A percentile compares a stretch with the other conserved stretches of the same genome.
phyloP scores from a whole-genome alignment of 768 basidiomycete species.

The Postia placenta region DNA sequence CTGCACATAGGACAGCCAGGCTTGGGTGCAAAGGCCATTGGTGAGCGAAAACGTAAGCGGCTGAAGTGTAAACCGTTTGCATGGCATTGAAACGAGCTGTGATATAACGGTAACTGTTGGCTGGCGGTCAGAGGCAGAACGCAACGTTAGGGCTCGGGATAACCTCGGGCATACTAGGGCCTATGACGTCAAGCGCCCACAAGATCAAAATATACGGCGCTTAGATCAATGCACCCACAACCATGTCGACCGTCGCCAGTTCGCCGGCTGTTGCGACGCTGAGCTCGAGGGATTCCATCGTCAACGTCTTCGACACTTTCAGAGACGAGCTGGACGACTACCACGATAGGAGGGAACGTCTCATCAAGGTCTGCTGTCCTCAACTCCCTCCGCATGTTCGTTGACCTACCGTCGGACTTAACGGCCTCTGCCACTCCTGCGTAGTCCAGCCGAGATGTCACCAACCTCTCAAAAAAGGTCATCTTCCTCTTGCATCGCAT shows the following conservation, averaged over 20 bases:
- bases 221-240: not conserved
- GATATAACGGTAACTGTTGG: no score
- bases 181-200: no score
- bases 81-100: no score
- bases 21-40: constrained; percentile 53
- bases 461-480: constrained; percentile 85
- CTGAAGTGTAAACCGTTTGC: not conserved
- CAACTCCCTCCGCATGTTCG: not conserved
- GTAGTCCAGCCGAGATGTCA: constrained; percentile 81
- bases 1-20: constrained; percentile 74
- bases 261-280: constrained; percentile 1
- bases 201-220: no score
- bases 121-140: no score
- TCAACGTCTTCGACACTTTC: constrained; percentile 50
- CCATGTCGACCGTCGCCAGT: constrained; percentile 3
- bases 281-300: constrained; percentile 15
- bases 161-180: not conserved
- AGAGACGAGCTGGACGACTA: constrained; percentile 72
- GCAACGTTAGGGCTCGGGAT: no score
- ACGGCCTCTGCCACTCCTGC: constrained; percentile 1
- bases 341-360: constrained; percentile 82
- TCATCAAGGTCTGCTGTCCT: constrained; percentile 67
- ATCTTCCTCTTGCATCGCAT: constrained; percentile 91
- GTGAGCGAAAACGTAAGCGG: not conserved
- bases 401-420: not conserved